These are phyloP conservation scores for Aphanomyces invadans DNA, from an alignment of 352 stramenopile genomes.

Conservation along the genomic window DNA sequence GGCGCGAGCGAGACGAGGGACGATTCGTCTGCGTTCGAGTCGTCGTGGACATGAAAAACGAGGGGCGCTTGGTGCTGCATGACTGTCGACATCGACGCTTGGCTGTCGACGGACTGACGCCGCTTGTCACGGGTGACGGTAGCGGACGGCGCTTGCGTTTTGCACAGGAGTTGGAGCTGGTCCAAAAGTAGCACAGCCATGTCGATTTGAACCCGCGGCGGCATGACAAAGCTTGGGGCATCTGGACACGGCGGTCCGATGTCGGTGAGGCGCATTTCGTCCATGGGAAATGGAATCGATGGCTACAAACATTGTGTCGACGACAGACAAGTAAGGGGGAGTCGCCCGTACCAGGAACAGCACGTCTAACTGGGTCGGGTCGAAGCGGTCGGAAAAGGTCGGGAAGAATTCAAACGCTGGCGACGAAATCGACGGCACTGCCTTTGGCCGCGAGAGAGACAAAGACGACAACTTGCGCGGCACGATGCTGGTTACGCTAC, in stretches of 20 bases:
- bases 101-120: neutral
- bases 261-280: slow-evolving; percentile 1
- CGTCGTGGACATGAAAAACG: neutral
- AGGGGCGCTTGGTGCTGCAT: too few relatives aligned
- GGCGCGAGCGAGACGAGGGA: neutral
- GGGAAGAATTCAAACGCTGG: slow-evolving; percentile 1
- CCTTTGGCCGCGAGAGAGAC: neutral
- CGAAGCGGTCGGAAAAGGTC: neutral
- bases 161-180: neutral
- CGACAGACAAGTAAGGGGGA: neutral
- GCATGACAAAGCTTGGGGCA: neutral
- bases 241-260: neutral
- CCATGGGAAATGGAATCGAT: neutral
- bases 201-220: slow-evolving; percentile 3
- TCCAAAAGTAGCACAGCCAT: slow-evolving; percentile 5
- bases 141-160: too few relatives aligned
- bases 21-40: neutral
- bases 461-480: too few relatives aligned
- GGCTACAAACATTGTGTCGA: neutral
- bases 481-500: too few relatives aligned
- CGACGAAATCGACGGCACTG: neutral
- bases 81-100: too few relatives aligned
- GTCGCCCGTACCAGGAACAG: neutral
- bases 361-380: neutral
- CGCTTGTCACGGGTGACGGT: neutral